Evolutionary conservation across 495 filamentous ascomycete genomes (phyloP), one percentile per base, ranked within the genome.

Genomic region (Penicillium mononematosum): DNA sequence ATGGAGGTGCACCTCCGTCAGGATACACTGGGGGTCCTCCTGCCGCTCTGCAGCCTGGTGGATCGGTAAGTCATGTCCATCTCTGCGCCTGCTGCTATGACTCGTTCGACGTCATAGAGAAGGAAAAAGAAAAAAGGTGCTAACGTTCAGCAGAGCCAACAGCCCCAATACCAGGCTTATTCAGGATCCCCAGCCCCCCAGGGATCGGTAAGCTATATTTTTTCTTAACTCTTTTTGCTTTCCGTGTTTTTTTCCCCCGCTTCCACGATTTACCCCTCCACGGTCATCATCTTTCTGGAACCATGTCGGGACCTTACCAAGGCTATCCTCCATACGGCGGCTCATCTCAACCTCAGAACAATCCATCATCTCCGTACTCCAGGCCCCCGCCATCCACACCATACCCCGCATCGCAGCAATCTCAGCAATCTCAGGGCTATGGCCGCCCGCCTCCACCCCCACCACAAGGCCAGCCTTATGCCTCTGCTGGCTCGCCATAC

Each of bases 21-120:
- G 73, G 74, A 27, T 77, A 77, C 43, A 70, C 75, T 20, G 76
- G 76, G 34, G 76, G 76, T 3, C 72, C 75, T 66, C 74, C 74
- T 20, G 3, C 72, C 58, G 58, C 72, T 24, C 58, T 73, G 62
- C 71, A 66, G 58, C 60, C 67, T 59, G 70, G 65, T 73, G 74
- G 75, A 70, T 67, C 70, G 56, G 74, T 75, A 70, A 71, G 73
- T 71, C 53, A 32, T 69, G 68, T 68, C 45, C 11, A 55, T 43
- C 39, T 25, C 39, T 53, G 64, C 53, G 56, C 58, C 36, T 45
- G 20, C 31, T 50, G 32, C 39, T 29, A 19, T 27, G n/a, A 20
- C 41, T 34, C 42, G 42, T 34, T 16, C 61, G 59, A 69, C 66
- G 66, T 69, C 66, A 69, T 69, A 29, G 2, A 25, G 36, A 32